Base-by-base conservation (phyloP, 257 asterid species). In the Leonotis leonurus region DNA sequence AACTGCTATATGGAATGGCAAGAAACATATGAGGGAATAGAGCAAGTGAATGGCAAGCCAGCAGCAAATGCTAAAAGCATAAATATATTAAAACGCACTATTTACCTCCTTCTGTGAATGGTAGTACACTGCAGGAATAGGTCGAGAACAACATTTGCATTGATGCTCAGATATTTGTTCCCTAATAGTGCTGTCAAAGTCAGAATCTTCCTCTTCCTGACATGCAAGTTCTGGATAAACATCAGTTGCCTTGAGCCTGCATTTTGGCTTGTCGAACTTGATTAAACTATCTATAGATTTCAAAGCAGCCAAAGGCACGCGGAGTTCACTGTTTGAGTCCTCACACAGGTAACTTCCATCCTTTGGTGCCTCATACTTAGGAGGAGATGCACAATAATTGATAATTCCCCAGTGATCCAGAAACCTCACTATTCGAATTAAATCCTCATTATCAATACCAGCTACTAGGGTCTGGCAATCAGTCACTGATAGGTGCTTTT, bases 371-470 rank as follows among this genome's bases (percentile, higher is more conserved):
- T 75, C 94, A 21, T 62, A 66, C 75, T 78, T 70, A 45, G 70
- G 83, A 63, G 94, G 74, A 29, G 73, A 51, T 41, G 99, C 96
- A 70, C 96, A 93, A 43, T 93, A 93, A 61, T 93, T 93, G 52
- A 93, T 85, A 68, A 93, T 83, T 56, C 99, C 99, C 97, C 97
- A 93, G 53, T 89, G 95, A 74, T 89, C 96, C 72, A 93, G 95
- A 85, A 89, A 93, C 77, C 96, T 75, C 52, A 83, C 78, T 44
- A 93, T 80, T 70, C 99, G 82, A 72, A 78, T 77, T 67, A 87
- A 67, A 77, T 93, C 97, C 53, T 85, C 97, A 70, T 29, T 41
- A 67, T 83, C 84, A 40, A 83, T 64, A 57, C 91, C 95, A 69
- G 77, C 69, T 51, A 82, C 83, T 20, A 87, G 70, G 8, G 79